Base-by-base conservation (phyloP, 495 filamentous ascomycete species). In the Cercophora newfieldiana region DNA sequence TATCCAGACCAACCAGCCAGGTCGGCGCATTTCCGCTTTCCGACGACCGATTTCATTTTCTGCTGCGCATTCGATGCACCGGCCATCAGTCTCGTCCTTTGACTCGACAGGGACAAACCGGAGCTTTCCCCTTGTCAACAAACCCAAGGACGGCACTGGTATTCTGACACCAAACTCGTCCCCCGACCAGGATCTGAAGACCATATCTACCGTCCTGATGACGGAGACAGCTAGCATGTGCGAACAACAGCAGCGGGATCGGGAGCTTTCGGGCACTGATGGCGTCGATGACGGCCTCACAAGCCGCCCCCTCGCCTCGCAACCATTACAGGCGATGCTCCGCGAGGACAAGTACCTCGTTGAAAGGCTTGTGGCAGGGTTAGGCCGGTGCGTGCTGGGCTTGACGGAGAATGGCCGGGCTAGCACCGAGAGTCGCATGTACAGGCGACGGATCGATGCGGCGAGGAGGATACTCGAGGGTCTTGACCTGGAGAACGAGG, bases 401-500 rank as follows among this genome's bases (percentile, higher is more conserved):
- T 74, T 97, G 61, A 87, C 91, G 61, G 86, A 88, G 63, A 83
- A 80, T 10, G 81, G 81, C 4, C 81, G 84, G 14, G 86, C 86
- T 10, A 79, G 81, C 30, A 83, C 87, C 57, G 87, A 90, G 59
- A 86, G 84, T 30, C 79, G 87, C 64, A 76, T 88, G 48, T 87
- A 88, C 69, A 78, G 91, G 60, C 77, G 90, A 66, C 81, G 88
- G 68, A 79, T 97, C 59, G 91, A 96, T 69, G 85, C 86, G 53
- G 93, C 92, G 22, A 82, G 87, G 68, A 79, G 88, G 49, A 83
- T 88, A 2, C 75, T 97, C 49, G 91, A 94, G 68, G 91, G 90
- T 16, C 66, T 78, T 53, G 80, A 83, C 3, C 56, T 26, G 3
- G 59, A 31, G 25, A 57, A 54, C 16, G 59, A 28, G 12, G 44